Evolutionary conservation across 2,329 filamentous ascomycete species (phyloP).

Genomic region (Aureobasidium zeae): DNA sequence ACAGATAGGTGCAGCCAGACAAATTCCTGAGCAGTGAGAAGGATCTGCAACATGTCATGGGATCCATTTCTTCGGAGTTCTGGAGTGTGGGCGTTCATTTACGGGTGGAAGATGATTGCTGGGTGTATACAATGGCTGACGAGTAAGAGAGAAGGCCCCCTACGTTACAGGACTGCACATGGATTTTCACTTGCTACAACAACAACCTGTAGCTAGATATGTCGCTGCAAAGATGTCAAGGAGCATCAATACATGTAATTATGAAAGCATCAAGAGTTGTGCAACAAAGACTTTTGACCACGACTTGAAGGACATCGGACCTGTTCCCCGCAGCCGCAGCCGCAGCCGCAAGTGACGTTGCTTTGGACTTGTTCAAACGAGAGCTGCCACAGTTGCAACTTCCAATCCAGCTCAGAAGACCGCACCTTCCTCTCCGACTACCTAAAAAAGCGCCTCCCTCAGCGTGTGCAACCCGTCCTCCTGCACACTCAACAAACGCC

Average conservation of each 20-base stretch:
- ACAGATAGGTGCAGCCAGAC: no score
- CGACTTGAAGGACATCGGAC: background rate
- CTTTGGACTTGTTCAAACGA: slow-evolving; percentile 3
- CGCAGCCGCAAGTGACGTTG: slow-evolving; percentile 10
- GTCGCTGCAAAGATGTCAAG: no score
- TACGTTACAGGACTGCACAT: background rate
- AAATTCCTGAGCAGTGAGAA: no score
- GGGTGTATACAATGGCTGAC: background rate
- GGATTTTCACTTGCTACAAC: background rate
- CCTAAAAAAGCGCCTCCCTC: no score
- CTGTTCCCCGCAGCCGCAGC: background rate
- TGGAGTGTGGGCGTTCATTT: slow-evolving; percentile 1
- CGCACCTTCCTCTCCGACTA: background rate
- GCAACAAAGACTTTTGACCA: background rate
- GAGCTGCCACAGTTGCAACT: slow-evolving; percentile 1
- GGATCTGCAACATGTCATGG: no score
- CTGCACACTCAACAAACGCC: background rate
- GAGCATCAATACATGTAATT: no score
- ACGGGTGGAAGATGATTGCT: background rate
- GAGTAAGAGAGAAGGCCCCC: slow-evolving; percentile 1
- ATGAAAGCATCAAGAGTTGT: no score
- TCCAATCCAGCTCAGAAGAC: background rate
- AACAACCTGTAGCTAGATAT: no score
- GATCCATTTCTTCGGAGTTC: background rate
- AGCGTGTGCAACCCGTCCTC: no score